A percentile compares a stretch with the other conserved stretches of the same genome.
Evolutionary conservation across 768 basidiomycete genomes (phyloP).

Genomic region (Phaffia tasmanica): DNA sequence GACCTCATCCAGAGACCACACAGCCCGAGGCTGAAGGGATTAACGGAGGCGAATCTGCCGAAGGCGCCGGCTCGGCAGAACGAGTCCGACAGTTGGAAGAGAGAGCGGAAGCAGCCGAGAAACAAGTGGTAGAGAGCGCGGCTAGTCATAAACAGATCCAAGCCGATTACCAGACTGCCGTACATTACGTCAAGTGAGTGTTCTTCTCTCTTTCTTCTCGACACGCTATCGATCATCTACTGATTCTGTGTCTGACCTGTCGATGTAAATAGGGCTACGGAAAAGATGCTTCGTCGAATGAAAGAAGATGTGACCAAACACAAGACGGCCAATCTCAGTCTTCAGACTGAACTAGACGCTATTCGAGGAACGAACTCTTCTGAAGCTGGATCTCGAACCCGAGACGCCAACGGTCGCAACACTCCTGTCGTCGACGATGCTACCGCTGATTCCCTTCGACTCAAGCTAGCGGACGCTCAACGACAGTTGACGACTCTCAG

Average conservation of each 20-base stretch:
- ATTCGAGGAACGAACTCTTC: slow-evolving; percentile 51
- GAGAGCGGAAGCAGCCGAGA: slow-evolving; percentile 41
- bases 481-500: slow-evolving; percentile 61
- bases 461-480: slow-evolving; percentile 65
- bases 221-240: not conserved
- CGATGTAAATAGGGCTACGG: slow-evolving; percentile 50
- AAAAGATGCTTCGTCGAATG: slow-evolving; percentile 95
- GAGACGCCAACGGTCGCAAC: slow-evolving; percentile 57
- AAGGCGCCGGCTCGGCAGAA: slow-evolving; percentile 29
- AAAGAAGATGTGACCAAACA: slow-evolving; percentile 84
- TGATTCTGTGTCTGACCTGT: too few relatives aligned
- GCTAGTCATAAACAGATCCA: slow-evolving; percentile 53
- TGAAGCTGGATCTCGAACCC: slow-evolving; percentile 45
- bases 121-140: slow-evolving; percentile 43
- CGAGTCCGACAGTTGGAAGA: slow-evolving; percentile 26
- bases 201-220: not conserved
- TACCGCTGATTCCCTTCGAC: slow-evolving; percentile 49
- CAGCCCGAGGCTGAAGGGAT: slow-evolving; percentile 53
- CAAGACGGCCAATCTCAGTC: slow-evolving; percentile 62
- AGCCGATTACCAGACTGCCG: slow-evolving; percentile 89
- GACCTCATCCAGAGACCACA: slow-evolving; percentile 47
- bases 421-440: slow-evolving; percentile 69
- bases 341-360: slow-evolving; percentile 74
- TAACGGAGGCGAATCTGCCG: slow-evolving; percentile 51
- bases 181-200: slow-evolving; percentile 76